Percentiles rank a stretch among this genome's conserved stretches.
phyloP scores from a whole-genome alignment of 1,139 yeast species.

The Candida mesenterica region DNA sequence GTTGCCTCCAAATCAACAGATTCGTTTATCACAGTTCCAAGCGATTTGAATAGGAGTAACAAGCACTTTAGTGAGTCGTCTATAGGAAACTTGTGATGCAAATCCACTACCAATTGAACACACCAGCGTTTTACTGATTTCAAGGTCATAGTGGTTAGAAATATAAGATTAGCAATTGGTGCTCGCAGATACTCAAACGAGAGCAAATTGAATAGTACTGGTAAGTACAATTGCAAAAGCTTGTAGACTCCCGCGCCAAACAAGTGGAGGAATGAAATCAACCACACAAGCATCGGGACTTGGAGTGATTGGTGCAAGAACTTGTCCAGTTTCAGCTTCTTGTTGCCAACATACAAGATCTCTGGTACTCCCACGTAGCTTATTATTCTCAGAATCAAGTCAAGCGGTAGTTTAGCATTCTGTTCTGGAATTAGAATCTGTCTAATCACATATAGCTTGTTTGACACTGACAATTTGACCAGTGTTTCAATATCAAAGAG shows the following conservation, averaged over 20 bases:
- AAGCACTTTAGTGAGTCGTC: constrained; percentile 31
- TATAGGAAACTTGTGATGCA: constrained; percentile 33
- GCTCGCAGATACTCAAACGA: constrained; percentile 44
- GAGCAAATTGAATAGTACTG: constrained; percentile 40
- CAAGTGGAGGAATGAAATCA: constrained; percentile 26
- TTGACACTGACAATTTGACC: constrained; percentile 5
- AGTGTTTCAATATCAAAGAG: neutral
- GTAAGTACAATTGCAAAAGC: constrained; percentile 19
- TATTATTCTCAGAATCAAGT: constrained; percentile 21
- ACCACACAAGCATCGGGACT: constrained; percentile 30
- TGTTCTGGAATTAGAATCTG: constrained; percentile 15
- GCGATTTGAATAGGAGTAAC: constrained; percentile 23
- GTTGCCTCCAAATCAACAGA: constrained; percentile 3
- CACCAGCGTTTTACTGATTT: constrained; percentile 40
- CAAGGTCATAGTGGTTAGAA: constrained; percentile 29
- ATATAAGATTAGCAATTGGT: constrained; percentile 41
- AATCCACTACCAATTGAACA: constrained; percentile 31
- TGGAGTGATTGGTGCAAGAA: constrained; percentile 18
- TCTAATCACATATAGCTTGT: constrained; percentile 11
- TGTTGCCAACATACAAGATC: constrained; percentile 23
- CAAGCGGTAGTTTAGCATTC: constrained; percentile 9
- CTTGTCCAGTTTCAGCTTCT: constrained; percentile 18
- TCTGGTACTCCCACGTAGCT: constrained; percentile 32
- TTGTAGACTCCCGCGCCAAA: constrained; percentile 22
- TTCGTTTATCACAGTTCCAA: constrained; percentile 5